Percentiles rank a stretch among this genome's conserved stretches.
Evolutionary conservation across 2,329 filamentous ascomycete genomes (phyloP).

Genomic region (Colletotrichum horii): DNA sequence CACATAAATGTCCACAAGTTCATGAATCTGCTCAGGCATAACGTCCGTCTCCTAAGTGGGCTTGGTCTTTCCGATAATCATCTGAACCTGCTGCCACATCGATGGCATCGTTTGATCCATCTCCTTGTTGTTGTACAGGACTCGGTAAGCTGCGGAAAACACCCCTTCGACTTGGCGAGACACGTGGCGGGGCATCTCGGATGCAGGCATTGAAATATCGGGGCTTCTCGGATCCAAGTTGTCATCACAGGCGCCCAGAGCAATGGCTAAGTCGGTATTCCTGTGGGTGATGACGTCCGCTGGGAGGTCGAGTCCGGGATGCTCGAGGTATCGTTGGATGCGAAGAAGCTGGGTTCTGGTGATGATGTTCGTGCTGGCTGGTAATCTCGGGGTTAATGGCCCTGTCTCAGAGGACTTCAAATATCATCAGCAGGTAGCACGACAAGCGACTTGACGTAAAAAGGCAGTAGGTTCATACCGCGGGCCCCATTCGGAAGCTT

Average conservation of each 20-base stretch:
- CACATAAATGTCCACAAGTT: neutral
- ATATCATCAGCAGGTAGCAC: neutral
- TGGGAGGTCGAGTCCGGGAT: neutral
- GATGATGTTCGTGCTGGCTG: neutral
- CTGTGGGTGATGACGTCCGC: neutral
- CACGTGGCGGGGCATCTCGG: neutral
- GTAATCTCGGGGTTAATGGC: neutral
- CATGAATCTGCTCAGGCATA: neutral
- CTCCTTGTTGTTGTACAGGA: neutral
- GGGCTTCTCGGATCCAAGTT: neutral
- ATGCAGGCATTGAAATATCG: neutral
- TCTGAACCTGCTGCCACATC: neutral
- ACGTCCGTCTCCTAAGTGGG: neutral
- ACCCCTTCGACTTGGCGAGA: neutral
- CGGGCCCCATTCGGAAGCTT: neutral
- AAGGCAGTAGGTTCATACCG: neutral
- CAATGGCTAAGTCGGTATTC: neutral
- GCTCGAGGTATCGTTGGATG: neutral
- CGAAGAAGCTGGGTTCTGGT: neutral
- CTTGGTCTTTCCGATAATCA: neutral
- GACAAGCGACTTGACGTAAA: accelerated
- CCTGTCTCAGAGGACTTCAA: neutral
- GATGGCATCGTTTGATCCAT: neutral
- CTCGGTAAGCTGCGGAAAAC: neutral
- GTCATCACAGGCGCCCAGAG: neutral